A percentile compares a stretch with the other conserved stretches of the same genome.
Conservation (phyloP, 1,284 basidiomycete genomes). For the Pseudomicrostroma phylloplanum region DNA sequence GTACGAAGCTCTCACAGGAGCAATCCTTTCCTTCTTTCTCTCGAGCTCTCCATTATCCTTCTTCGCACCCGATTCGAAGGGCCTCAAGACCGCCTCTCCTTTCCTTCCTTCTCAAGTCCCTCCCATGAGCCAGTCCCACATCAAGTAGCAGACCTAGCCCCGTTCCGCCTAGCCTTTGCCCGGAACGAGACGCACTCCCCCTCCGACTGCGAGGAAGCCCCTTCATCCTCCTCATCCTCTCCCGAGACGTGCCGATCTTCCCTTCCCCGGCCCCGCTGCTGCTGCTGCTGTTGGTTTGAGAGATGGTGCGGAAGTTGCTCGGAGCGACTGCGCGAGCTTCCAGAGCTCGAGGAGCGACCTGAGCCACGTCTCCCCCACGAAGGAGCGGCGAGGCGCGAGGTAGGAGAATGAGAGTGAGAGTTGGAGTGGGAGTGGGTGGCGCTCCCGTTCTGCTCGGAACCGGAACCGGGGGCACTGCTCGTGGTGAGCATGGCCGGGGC, state of each 20-base stretch:
- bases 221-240: not conserved
- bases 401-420: no score
- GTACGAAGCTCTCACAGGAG: no score
- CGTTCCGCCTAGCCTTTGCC: not conserved
- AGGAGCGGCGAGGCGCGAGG: no score
- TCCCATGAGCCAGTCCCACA: not conserved
- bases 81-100: not conserved
- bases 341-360: no score
- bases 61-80: no score
- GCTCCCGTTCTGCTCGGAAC: not conserved
- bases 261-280: not conserved
- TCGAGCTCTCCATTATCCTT: no score
- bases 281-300: not conserved
- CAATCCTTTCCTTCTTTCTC: no score
- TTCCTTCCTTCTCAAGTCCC: not conserved
- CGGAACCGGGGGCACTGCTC: no score
- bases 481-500: not conserved
- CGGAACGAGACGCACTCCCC: conserved; percentile 1
- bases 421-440: no score
- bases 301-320: not conserved
- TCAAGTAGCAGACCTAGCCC: not conserved
- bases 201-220: not conserved
- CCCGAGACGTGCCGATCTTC: not conserved
- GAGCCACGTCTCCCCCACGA: no score
- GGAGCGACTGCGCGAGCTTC: not conserved